Evolutionary conservation across 176 grass and related monocot species (phyloP).

Genomic region (Oryza glaberrima): DNA sequence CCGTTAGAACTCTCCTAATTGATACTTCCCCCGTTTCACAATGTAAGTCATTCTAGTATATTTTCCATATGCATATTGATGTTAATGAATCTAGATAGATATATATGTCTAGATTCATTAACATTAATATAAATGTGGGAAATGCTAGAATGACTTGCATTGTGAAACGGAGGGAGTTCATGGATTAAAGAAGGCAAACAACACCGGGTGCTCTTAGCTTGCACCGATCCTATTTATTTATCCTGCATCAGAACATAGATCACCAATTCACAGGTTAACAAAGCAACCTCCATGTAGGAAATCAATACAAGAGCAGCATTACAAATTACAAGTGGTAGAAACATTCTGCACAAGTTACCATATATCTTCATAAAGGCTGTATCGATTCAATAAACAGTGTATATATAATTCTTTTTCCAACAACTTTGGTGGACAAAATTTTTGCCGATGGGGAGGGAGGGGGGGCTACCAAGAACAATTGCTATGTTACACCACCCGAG

Average conservation of each 20-base stretch:
- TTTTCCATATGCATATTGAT: too few relatives aligned
- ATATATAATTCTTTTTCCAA: constrained; percentile 32
- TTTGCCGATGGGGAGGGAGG: background rate
- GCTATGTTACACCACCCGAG: constrained; percentile 48
- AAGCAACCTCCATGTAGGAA: background rate
- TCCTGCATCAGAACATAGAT: background rate
- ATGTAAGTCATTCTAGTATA: too few relatives aligned
- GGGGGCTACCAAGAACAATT: constrained; percentile 40
- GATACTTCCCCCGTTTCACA: too few relatives aligned
- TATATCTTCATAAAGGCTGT: constrained; percentile 15
- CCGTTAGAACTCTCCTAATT: background rate
- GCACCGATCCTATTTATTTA: background rate
- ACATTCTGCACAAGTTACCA: constrained; percentile 53
- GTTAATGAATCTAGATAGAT: too few relatives aligned
- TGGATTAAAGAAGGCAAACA: too few relatives aligned
- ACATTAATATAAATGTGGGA: too few relatives aligned
- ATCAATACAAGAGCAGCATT: background rate
- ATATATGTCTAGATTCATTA: too few relatives aligned
- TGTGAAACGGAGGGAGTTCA: too few relatives aligned
- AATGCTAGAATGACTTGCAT: too few relatives aligned
- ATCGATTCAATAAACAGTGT: constrained; percentile 42
- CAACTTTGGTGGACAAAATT: constrained; percentile 36
- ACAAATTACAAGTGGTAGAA: constrained; percentile 29
- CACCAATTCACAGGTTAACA: constrained; percentile 11
- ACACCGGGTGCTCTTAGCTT: background rate